Percentiles rank a stretch among this genome's conserved stretches.
These are phyloP conservation scores for Suhomyces tanzawaensis DNA, from an alignment of 805 yeast genomes.

Conservation along the genomic window DNA sequence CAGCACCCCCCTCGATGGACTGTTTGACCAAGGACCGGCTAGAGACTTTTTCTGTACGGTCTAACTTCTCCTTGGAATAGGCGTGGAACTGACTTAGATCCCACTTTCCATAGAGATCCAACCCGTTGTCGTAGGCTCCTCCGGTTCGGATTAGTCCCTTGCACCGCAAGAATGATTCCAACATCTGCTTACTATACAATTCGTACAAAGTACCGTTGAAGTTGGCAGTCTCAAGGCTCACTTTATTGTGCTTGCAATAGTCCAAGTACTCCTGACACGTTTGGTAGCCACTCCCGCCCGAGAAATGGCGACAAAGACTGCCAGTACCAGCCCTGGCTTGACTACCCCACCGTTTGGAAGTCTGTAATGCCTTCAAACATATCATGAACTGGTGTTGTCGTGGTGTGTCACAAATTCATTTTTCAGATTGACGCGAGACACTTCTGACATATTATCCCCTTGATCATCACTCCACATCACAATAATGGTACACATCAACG, in stretches of 20 bases:
- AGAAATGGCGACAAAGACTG: too few species aligned
- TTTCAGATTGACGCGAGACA: too few species aligned
- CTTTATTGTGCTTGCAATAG: constrained; percentile 23
- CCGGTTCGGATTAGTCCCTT: constrained; percentile 45
- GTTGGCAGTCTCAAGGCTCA: constrained; percentile 36
- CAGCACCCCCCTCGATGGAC: constrained; percentile 1
- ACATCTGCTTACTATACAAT: constrained; percentile 37
- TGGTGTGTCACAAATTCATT: neutral
- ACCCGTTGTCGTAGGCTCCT: constrained; percentile 56
- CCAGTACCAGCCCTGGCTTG: too few species aligned
- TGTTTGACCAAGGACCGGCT: constrained; percentile 4
- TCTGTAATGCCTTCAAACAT: too few species aligned
- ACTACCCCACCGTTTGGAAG: too few species aligned
- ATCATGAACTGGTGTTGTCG: neutral
- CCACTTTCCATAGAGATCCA: constrained; percentile 57
- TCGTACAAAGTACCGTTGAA: constrained; percentile 59
- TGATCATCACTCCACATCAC: too few species aligned
- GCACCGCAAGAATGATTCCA: constrained; percentile 39
- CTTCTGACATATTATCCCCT: too few species aligned
- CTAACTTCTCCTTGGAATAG: neutral
- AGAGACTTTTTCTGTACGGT: neutral
- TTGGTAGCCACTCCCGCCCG: too few species aligned
- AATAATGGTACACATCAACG: neutral
- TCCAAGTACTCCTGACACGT: constrained; percentile 29
- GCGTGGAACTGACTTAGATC: constrained; percentile 25